These are phyloP conservation scores for Myrica gale DNA, from an alignment of 306 rosid species.

Conservation along the genomic window DNA sequence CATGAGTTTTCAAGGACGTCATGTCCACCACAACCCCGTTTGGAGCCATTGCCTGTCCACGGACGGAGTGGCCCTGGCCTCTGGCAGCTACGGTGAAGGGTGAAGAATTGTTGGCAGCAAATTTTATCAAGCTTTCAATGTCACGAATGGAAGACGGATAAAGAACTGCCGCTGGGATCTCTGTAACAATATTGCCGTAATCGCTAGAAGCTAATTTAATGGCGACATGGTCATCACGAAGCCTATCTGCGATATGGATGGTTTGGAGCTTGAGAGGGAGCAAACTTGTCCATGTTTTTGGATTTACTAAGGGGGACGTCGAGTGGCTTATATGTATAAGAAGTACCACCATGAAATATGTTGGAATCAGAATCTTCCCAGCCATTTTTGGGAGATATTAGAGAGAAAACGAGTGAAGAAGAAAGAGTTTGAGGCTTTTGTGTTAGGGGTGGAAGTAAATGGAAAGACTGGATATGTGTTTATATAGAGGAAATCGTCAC, in stretches of 20 bases:
- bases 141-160: slow-evolving; percentile 58
- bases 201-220: slow-evolving; percentile 54
- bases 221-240: slow-evolving; percentile 49
- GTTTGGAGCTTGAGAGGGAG: slow-evolving; percentile 22
- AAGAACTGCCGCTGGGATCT: slow-evolving; percentile 54
- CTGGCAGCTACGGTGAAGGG: slow-evolving; percentile 54
- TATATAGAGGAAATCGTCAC: slow-evolving; percentile 17
- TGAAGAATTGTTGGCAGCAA: slow-evolving; percentile 35
- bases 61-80: slow-evolving; percentile 69
- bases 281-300: slow-evolving; percentile 29
- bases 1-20: slow-evolving; percentile 35
- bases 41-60: slow-evolving; percentile 67
- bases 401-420: slow-evolving; percentile 7
- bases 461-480: slow-evolving; percentile 6
- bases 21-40: slow-evolving; percentile 68
- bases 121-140: slow-evolving; percentile 37
- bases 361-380: slow-evolving; percentile 22
- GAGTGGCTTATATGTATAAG: slow-evolving; percentile 33
- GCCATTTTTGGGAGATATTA: slow-evolving; percentile 40
- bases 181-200: slow-evolving; percentile 50
- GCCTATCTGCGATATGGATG: slow-evolving; percentile 24
- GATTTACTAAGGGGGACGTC: slow-evolving; percentile 42
- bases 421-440: slow-evolving; percentile 11
- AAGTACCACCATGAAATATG: slow-evolving; percentile 30
- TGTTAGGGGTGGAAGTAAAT: slow-evolving; percentile 10